Conservation (phyloP, 2,329 filamentous ascomycete species). For the Cladophialophora immunda region DNA sequence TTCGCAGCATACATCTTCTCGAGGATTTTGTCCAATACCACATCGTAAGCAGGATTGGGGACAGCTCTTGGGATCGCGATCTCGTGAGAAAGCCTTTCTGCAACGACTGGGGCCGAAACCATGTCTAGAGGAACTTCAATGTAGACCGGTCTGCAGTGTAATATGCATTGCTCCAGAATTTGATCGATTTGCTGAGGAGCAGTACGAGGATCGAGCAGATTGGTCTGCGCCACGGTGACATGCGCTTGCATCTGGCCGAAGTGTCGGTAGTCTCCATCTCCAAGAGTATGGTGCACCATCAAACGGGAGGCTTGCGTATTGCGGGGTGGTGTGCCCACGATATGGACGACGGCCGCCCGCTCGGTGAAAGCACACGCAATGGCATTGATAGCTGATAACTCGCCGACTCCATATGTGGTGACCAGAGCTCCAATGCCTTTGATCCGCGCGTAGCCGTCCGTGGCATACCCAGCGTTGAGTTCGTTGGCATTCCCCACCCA, state of each 20-base stretch:
- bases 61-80: slow-evolving; percentile 9
- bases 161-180: slow-evolving; percentile 58
- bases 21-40: slow-evolving; percentile 40
- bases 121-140: slow-evolving; percentile 58
- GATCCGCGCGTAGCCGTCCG: slow-evolving; percentile 80
- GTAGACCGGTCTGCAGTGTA: slow-evolving; percentile 64
- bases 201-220: slow-evolving; percentile 54
- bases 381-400: slow-evolving; percentile 50
- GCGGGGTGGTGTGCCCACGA: slow-evolving; percentile 57
- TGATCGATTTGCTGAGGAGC: slow-evolving; percentile 61
- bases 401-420: slow-evolving; percentile 69
- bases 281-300: slow-evolving; percentile 45
- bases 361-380: slow-evolving; percentile 62
- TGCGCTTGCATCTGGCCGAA: slow-evolving; percentile 60
- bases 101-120: slow-evolving; percentile 26
- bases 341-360: slow-evolving; percentile 67
- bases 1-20: slow-evolving; percentile 55
- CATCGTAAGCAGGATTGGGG: slow-evolving; percentile 30
- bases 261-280: slow-evolving; percentile 61
- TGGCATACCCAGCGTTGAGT: slow-evolving; percentile 73
- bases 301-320: slow-evolving; percentile 19
- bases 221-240: slow-evolving; percentile 60
- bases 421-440: slow-evolving; percentile 47
- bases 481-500: slow-evolving; percentile 71
- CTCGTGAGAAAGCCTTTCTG: slow-evolving; percentile 16